Conservation (phyloP, 78 protist genomes). For the Salpingoeca rosetta region DNA sequence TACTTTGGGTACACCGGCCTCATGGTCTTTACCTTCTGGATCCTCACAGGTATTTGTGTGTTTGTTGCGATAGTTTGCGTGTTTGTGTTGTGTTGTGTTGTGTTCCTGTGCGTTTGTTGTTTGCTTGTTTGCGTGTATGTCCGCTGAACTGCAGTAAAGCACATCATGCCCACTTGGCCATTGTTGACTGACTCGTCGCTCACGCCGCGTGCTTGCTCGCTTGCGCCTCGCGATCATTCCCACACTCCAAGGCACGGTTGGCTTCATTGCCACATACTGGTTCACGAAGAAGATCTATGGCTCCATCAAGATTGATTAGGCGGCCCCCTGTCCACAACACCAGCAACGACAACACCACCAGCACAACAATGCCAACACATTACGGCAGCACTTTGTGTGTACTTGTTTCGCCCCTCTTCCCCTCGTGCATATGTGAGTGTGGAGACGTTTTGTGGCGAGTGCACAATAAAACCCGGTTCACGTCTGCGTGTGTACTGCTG, state of each 20-base stretch:
- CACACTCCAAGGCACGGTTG: too few relatives aligned
- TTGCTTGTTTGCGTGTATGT: too few relatives aligned
- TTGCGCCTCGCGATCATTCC: too few relatives aligned
- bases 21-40: slow-evolving; percentile 61
- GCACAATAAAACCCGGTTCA: not conserved
- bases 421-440: not conserved
- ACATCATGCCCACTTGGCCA: not conserved
- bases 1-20: slow-evolving; percentile 85
- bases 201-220: too few relatives aligned
- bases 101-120: too few relatives aligned
- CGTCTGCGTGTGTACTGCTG: not conserved
- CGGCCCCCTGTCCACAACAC: not conserved
- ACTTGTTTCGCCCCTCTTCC: not conserved
- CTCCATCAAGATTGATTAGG: slow-evolving; percentile 46
- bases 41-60: slow-evolving; percentile 78
- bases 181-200: too few relatives aligned
- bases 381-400: not conserved
- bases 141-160: slow-evolving; percentile 5
- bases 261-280: slow-evolving; percentile 57
- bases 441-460: not conserved
- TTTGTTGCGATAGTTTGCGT: too few relatives aligned
- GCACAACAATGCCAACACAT: not conserved
- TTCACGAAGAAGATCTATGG: slow-evolving; percentile 74
- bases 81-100: too few relatives aligned
- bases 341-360: not conserved